These are phyloP conservation scores for Fragilariopsis cylindrus DNA, from an alignment of 108 stramenopile species.

Conservation along the genomic window DNA sequence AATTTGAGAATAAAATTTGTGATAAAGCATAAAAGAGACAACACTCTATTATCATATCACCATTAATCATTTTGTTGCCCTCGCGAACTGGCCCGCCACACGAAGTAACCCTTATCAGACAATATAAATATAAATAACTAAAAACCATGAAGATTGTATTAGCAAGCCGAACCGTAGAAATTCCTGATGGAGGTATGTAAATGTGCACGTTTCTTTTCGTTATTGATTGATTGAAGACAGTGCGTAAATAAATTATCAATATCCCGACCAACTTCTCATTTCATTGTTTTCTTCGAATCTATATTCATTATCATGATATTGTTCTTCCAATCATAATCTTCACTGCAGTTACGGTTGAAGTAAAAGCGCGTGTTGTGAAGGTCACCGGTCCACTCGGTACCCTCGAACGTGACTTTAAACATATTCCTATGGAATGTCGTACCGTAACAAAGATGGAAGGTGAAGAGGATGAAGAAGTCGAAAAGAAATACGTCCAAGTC, in stretches of 20 bases:
- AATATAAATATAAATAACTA: slow-evolving; percentile 11
- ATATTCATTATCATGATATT: background rate
- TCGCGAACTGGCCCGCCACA: slow-evolving; percentile 41
- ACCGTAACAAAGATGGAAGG: slow-evolving; percentile 38
- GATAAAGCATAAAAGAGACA: background rate
- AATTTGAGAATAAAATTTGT: background rate
- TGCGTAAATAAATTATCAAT: too few relatives aligned
- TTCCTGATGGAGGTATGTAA: slow-evolving; percentile 72
- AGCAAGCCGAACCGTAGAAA: slow-evolving; percentile 70
- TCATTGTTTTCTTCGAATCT: background rate
- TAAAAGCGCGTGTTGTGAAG: slow-evolving; percentile 84
- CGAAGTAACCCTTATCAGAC: slow-evolving; percentile 10
- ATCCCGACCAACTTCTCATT: too few relatives aligned
- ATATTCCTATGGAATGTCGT: slow-evolving; percentile 87
- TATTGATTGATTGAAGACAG: too few relatives aligned
- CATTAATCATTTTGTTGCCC: slow-evolving; percentile 20
- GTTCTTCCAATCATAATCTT: background rate
- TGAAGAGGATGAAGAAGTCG: slow-evolving; percentile 18
- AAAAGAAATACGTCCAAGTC: slow-evolving; percentile 79
- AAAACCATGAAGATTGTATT: slow-evolving; percentile 81
- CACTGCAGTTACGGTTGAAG: slow-evolving; percentile 74
- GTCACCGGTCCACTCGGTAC: slow-evolving; percentile 94
- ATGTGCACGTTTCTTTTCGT: background rate
- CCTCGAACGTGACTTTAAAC: slow-evolving; percentile 94
- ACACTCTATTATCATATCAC: background rate